A percentile compares a stretch with the other conserved stretches of the same genome.
Evolutionary conservation across 176 grass and related monocot species (phyloP).

Genomic region (Secale cereale): DNA sequence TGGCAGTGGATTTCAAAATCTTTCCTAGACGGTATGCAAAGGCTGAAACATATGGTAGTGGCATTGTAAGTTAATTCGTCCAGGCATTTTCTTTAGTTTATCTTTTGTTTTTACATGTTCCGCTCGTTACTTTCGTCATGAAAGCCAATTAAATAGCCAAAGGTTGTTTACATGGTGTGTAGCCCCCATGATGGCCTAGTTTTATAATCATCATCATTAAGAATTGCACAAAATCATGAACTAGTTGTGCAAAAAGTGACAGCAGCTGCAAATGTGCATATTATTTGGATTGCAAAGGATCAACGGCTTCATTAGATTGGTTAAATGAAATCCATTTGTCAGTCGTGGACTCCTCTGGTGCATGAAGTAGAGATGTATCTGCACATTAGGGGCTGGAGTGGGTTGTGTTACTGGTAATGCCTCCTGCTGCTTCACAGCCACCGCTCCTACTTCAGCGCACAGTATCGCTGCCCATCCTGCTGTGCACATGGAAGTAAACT

Average conservation of each 20-base stretch:
- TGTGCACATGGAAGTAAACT: no score
- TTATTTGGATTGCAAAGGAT: conserved; percentile 8
- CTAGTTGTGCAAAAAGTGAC: neutral
- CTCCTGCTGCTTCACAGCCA: no score
- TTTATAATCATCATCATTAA: neutral
- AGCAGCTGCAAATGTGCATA: neutral
- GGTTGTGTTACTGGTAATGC: no score
- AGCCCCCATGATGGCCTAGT: neutral
- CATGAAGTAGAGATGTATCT: no score
- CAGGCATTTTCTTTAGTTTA: neutral
- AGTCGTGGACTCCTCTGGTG: neutral
- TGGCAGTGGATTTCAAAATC: conserved; percentile 91
- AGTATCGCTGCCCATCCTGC: no score
- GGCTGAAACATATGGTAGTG: conserved; percentile 86
- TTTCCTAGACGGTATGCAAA: conserved; percentile 89
- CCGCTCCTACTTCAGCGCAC: no score
- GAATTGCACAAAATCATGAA: conserved; percentile 11
- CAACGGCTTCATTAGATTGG: conserved; percentile 7
- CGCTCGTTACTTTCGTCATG: neutral
- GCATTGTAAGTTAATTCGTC: conserved; percentile 64
- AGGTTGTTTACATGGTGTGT: no score
- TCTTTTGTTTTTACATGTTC: neutral
- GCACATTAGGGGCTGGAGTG: no score
- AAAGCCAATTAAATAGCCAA: neutral
- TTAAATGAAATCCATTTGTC: neutral